Evolutionary conservation across 768 basidiomycete species (phyloP), one percentile per base, ranked within the genome.

Genomic region (Sutorius australiensis): DNA sequence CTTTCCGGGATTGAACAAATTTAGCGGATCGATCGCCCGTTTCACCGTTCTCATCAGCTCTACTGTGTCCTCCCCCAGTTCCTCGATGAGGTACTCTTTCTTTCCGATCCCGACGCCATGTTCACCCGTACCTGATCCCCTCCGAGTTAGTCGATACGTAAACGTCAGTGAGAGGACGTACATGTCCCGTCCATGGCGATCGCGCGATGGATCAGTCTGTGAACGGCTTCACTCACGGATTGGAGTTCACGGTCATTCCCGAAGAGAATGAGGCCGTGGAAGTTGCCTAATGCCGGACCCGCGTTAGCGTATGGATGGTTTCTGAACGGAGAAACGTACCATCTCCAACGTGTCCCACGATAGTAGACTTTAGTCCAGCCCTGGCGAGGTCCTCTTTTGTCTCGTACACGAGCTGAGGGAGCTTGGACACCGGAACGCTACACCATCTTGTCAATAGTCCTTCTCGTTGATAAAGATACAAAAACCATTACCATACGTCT

Each of bases 91-190:
- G 67, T 90, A 95, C 62, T 87, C 81, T 60, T 83, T 87, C 73
- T 94, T 94, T 10, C 92, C 92, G 7, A 93, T 69, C 1, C 92
- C 92, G 13, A 94, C 86, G 0, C 92, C 92, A 66, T 94, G 92
- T 67, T 94, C 91, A 9, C 90, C 89, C 4, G 87, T 89, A 59
- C 86, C 86, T 89, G 55, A 10, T 24, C 24, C 12, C 21, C 5
- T 21, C 27, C 28, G 21, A 49, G 48, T 51, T 11, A 31, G n/a
- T 59, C 16, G 38, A 34, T 31, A 24, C 5, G 4, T 16, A 17
- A 21, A 28, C 3, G 1, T 6, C 6, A 0, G 5, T 3, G 0
- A 46, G 10, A 39, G 31, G 17, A 69, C 83, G 56, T 57, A 86
- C 88, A 90, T 17, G 89, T 90, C 41, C 89, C 89, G 56, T 89